phyloP scores from a whole-genome alignment of 2,329 filamentous ascomycete species.

The Aspergillus hiratsukae region DNA sequence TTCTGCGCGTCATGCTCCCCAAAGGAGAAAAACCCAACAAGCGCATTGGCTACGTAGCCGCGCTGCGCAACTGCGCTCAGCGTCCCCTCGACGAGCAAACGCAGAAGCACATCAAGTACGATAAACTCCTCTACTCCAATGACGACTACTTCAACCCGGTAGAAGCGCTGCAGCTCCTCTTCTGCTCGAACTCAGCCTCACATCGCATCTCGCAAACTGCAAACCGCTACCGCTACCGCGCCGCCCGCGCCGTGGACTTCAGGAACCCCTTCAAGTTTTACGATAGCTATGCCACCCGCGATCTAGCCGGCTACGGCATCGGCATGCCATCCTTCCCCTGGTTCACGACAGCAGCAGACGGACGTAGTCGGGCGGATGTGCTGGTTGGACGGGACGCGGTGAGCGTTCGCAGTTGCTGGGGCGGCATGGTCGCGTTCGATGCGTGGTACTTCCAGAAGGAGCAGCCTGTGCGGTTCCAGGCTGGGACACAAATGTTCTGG shows the following conservation, averaged over 20 bases:
- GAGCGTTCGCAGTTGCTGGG: conserved; percentile 70
- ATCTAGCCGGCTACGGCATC: conserved; percentile 63
- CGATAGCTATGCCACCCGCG: conserved; percentile 70
- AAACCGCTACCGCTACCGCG: no score
- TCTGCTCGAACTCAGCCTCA: conserved; percentile 54
- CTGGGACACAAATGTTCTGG: conserved; percentile 57
- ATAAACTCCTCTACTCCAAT: conserved; percentile 60
- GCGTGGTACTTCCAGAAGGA: conserved; percentile 42
- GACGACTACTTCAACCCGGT: conserved; percentile 61
- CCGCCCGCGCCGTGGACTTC: conserved; percentile 72
- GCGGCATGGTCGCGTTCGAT: conserved; percentile 61
- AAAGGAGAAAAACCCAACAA: conserved; percentile 62
- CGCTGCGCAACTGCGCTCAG: conserved; percentile 67
- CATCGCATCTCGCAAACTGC: no score
- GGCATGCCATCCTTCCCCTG: conserved; percentile 70
- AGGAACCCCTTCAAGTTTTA: conserved; percentile 71
- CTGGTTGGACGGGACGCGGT: conserved; percentile 56
- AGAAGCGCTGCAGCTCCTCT: conserved; percentile 58
- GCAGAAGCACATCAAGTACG: conserved; percentile 42
- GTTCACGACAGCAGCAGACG: conserved; percentile 54
- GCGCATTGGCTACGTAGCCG: conserved; percentile 68
- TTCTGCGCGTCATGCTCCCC: conserved; percentile 59
- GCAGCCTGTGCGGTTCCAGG: conserved; percentile 52
- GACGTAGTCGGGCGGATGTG: conserved; percentile 58
- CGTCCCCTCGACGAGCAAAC: conserved; percentile 55